Base-by-base conservation (phyloP, 768 basidiomycete species). In the Pilatotrama ljubarskyi region DNA sequence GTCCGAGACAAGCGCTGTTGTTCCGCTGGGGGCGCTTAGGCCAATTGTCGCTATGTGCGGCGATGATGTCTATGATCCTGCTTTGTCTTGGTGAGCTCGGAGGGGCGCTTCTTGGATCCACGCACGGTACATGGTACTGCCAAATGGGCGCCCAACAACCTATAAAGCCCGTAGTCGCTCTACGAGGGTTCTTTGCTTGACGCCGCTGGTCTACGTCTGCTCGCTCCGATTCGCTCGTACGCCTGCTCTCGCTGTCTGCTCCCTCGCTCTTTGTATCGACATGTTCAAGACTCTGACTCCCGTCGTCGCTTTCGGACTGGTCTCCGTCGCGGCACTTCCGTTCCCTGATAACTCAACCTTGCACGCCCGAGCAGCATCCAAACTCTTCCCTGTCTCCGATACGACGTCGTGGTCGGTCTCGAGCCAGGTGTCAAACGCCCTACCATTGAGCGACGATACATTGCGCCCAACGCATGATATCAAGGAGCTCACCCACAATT, bases 401-500 rank as follows among this genome's bases (percentile, higher is more conserved):
- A 38, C 52, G 11, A 51, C 36, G 18, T 68, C 64, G 14, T 73
- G 69, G 69, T 68, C 71, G 8, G 71, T 70, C n/a, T 61, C 63
- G 14, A 41, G 62, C 14, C 40, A 50, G 37, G 58, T 63, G 10
- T 7, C 52, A 1, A 61, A 52, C 41, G 64, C 64, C 1, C 60
- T 72, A 10, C 69, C 69, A 0, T 44, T 71, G 40, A 60, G 64
- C 43, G 69, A 72, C 56, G 44, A 41, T 13, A 70, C 70, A 5
- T 58, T 71, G 55, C 67, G 62, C 14, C 68, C 67, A 2, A 56
- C 53, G 10, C 29, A 32, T 32, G 29, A 32, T 10, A 68, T 70
- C 51, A 56, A 55, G 6, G 62, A 58, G 24, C 64, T 71, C 29
- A 35, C 68, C 29, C 69, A 71, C 61, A 51, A 55, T 15, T 67